phyloP scores from a whole-genome alignment of 129 eudicot genomes.

The Escallonia herrerae region DNA sequence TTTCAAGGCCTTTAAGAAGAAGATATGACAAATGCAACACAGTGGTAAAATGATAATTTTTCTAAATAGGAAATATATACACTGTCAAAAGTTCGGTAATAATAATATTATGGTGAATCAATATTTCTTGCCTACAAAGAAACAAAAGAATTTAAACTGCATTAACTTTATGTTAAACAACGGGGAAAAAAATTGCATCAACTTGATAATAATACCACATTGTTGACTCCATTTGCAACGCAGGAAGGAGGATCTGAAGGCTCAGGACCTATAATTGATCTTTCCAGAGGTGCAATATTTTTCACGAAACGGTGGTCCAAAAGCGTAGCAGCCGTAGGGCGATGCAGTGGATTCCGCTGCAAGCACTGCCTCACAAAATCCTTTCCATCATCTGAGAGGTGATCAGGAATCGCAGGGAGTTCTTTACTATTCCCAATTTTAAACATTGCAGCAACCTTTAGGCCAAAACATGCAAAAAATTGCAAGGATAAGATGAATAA shows the following conservation, averaged over 20 bases:
- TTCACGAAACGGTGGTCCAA: conserved; percentile 84
- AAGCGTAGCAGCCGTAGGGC: conserved; percentile 76
- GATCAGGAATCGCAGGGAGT: conserved; percentile 77
- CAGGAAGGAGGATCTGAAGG: conserved; percentile 43
- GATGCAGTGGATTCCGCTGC: conserved; percentile 65
- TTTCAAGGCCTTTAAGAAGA: neutral
- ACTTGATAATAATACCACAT: conserved; percentile 23
- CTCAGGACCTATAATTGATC: conserved; percentile 38
- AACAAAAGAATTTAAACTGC: neutral
- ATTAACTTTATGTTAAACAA: neutral
- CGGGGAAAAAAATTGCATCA: neutral
- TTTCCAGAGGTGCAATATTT: conserved; percentile 56
- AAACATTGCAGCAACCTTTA: conserved; percentile 91
- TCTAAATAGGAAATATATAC: conserved; percentile 6
- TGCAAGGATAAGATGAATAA: neutral
- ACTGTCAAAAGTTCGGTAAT: neutral
- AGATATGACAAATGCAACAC: neutral
- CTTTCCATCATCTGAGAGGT: conserved; percentile 84
- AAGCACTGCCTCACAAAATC: conserved; percentile 80
- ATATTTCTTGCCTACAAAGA: neutral
- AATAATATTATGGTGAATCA: neutral
- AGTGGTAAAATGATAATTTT: neutral
- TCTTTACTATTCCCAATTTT: conserved; percentile 93
- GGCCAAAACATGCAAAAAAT: conserved; percentile 19
- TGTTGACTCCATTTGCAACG: conserved; percentile 44